Percentiles rank a stretch among this genome's conserved stretches.
Evolutionary conservation across 164 flowering plant genomes (phyloP).

Genomic region (Berberis thunbergii): DNA sequence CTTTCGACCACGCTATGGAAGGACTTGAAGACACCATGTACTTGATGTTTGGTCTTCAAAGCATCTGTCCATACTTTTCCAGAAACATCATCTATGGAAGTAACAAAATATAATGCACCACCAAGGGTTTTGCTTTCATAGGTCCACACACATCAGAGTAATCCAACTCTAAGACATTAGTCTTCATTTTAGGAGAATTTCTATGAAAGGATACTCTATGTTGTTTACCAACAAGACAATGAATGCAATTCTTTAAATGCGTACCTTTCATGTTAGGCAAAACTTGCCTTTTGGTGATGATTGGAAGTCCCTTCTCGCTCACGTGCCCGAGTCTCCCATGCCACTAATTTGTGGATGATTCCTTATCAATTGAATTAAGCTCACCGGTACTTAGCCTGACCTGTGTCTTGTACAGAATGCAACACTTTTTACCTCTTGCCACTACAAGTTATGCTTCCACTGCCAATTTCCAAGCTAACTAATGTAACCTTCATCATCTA

Average conservation of each 20-base stretch:
- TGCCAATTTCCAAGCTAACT: background rate
- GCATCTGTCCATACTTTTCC: constrained; percentile 1
- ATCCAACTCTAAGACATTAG: background rate
- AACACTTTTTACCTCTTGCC: background rate
- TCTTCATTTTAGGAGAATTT: background rate
- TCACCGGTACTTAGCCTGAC: background rate
- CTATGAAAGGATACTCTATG: constrained; percentile 3
- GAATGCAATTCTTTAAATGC: background rate
- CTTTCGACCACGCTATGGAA: background rate
- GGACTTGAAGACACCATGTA: background rate
- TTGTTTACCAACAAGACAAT: background rate
- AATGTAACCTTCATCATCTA: constrained; percentile 3
- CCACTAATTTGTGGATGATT: background rate
- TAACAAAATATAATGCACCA: background rate
- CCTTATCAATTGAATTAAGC: background rate
- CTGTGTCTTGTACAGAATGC: background rate
- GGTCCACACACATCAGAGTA: constrained; percentile 6
- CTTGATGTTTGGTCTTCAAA: constrained; percentile 2
- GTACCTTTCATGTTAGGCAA: background rate
- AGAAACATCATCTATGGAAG: constrained; percentile 1
- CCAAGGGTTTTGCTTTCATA: background rate
- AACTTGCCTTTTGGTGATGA: background rate
- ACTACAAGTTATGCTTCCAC: constrained; percentile 3
- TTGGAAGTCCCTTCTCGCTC: constrained; percentile 6
- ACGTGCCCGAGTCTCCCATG: background rate